phyloP scores from a whole-genome alignment of 2,329 filamentous ascomycete genomes.

The Epichloe uncinata region DNA sequence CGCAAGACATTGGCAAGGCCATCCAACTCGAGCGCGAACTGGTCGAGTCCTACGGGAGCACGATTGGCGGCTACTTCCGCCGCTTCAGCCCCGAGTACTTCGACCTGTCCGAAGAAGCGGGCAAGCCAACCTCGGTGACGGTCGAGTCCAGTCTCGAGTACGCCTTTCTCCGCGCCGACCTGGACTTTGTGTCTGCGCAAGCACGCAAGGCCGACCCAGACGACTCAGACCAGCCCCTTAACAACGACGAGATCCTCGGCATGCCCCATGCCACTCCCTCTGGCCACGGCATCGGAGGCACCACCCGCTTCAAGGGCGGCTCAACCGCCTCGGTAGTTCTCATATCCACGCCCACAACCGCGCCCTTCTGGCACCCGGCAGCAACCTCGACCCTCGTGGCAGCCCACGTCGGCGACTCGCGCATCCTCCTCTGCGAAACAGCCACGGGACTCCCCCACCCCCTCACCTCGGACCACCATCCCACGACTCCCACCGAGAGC shows the following conservation, averaged over 20 bases:
- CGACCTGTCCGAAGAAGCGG: slow-evolving; percentile 22
- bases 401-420: slow-evolving; percentile 87
- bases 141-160: slow-evolving; percentile 76
- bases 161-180: slow-evolving; percentile 83
- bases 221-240: slow-evolving; percentile 68
- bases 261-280: slow-evolving; percentile 39
- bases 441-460: slow-evolving; percentile 74
- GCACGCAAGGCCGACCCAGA: slow-evolving; percentile 65
- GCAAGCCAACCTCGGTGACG: slow-evolving; percentile 32
- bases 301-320: slow-evolving; percentile 76
- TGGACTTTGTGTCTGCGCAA: slow-evolving; percentile 87
- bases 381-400: slow-evolving; percentile 73
- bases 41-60: slow-evolving; percentile 63
- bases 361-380: slow-evolving; percentile 89
- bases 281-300: slow-evolving; percentile 55
- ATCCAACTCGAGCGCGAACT: slow-evolving; percentile 57
- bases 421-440: slow-evolving; percentile 80
- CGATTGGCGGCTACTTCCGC: slow-evolving; percentile 88
- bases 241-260: slow-evolving; percentile 73
- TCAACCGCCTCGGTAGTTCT: slow-evolving; percentile 84
- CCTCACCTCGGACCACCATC: slow-evolving; percentile 84
- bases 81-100: slow-evolving; percentile 80
- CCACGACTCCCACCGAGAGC: slow-evolving; percentile 72
- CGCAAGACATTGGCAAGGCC: slow-evolving; percentile 45
- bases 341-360: slow-evolving; percentile 81